Base-by-base conservation (phyloP, 2,329 filamentous ascomycete species). In the Aspergillus hiratsukae region DNA sequence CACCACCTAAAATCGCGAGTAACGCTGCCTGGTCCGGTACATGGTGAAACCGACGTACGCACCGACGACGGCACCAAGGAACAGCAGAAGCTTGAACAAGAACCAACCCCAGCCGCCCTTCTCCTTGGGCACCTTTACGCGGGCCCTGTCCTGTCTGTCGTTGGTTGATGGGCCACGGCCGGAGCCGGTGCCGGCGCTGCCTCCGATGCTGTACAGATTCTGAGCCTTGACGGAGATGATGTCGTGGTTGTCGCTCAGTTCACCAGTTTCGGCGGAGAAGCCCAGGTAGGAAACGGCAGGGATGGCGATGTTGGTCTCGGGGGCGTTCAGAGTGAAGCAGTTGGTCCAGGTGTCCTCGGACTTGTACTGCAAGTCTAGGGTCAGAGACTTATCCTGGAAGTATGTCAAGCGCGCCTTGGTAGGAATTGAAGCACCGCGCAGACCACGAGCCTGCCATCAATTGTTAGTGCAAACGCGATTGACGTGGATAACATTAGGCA, bases 191-290 rank as follows among this genome's bases (percentile, higher is more conserved):
- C 64, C 64, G 52, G 31, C 31, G 31, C 14, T n/a, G 58, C 69
- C 62, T 48, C 67, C 61, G 54, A 64, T 49, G 58, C 83, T 86
- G 79, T 97, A 97, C 60, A 99, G 80, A 75, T 97, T 99, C 80
- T 88, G 89, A 56, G 93, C 87, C 61, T 86, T 81, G 66, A 99
- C 83, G 51, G 86, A 88, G 72, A 97, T 86, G 74, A 99, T 95
- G 77, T 99, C 94, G 81, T 97, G 93, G 81, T 96, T 96, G 78
- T 99, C 94, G 75, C 87, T 91, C 63, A 99, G 84, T 79, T 99
- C 93, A 69, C 94, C 94, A 17, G 94, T 97, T 80, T 97, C 93
- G 4, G 76, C 78, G 25, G 75, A 82, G 76, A 87, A 85, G 61
- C 85, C 85, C 5, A 87, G 75, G 71, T 87, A 87, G 28, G 83